These are phyloP conservation scores for Pseudoscleropodium purum DNA, from an alignment of 225 moss, liverwort and hornwort species.

Conservation along the genomic window DNA sequence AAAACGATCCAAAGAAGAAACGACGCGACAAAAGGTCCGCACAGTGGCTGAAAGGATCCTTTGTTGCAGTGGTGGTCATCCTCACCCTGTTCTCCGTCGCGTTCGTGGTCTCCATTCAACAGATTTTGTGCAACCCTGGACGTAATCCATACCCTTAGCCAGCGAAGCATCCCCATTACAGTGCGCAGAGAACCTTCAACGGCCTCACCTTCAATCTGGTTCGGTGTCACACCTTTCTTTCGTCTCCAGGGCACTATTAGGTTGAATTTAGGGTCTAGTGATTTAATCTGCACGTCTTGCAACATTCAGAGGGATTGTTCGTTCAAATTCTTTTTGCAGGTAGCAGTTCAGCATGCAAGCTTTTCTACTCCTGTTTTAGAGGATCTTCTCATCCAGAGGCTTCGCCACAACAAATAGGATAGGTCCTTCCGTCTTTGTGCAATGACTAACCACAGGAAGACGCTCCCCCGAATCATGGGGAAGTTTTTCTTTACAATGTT, in stretches of 20 bases:
- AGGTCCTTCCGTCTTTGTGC: neutral
- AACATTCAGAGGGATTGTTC: neutral
- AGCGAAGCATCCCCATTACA: neutral
- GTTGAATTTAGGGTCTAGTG: neutral
- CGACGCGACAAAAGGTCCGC: neutral
- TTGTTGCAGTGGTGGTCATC: neutral
- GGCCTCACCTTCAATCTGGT: neutral
- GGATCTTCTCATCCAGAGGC: neutral
- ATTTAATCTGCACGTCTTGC: neutral
- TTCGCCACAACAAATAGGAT: neutral
- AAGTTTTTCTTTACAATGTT: neutral
- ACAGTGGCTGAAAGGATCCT: constrained; percentile 2
- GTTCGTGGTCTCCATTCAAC: constrained; percentile 16
- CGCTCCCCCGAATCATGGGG: neutral
- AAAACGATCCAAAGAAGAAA: neutral
- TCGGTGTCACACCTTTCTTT: neutral
- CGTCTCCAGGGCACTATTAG: neutral
- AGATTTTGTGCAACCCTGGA: constrained; percentile 26
- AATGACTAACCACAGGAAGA: neutral
- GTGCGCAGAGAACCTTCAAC: neutral
- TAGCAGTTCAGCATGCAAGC: neutral
- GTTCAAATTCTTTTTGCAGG: neutral
- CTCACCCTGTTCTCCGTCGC: constrained; percentile 7
- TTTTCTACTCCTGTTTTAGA: neutral
- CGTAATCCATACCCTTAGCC: neutral